Conservation (phyloP, 768 basidiomycete genomes). For the Tubosaeta brunneosetosa region DNA sequence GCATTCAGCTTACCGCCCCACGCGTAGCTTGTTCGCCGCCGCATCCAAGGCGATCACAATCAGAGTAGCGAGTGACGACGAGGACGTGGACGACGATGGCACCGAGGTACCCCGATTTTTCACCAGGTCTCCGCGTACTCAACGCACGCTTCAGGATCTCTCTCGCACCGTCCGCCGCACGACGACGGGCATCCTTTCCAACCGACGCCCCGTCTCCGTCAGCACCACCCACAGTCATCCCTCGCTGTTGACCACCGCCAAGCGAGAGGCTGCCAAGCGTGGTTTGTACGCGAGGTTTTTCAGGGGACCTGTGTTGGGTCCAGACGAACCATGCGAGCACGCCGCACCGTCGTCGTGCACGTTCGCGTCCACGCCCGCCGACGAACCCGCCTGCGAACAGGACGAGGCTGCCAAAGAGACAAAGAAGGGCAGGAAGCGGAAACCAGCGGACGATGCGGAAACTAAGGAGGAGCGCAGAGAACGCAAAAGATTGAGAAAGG, state of each 20-base stretch:
- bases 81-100: constrained; percentile 43
- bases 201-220: constrained; percentile 53
- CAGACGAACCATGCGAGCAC: constrained; percentile 26
- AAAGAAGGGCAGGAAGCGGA: constrained; percentile 9
- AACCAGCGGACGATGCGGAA: constrained; percentile 3
- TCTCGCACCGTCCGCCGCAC: constrained; percentile 48
- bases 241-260: constrained; percentile 59
- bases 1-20: neutral
- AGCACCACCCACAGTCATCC: constrained; percentile 39
- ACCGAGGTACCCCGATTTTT: constrained; percentile 4
- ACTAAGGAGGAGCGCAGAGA: constrained; percentile 19
- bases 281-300: constrained; percentile 79
- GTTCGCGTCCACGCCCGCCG: neutral
- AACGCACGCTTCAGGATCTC: constrained; percentile 11
- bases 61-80: constrained; percentile 51
- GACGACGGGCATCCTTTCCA: constrained; percentile 70
- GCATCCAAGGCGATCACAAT: constrained; percentile 82
- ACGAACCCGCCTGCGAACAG: neutral
- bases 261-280: constrained; percentile 71
- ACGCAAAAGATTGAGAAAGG: constrained; percentile 22
- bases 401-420: neutral
- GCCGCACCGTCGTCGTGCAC: neutral
- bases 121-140: neutral
- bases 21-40: constrained; percentile 57
- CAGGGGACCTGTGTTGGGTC: constrained; percentile 65